Conservation (phyloP, 805 yeast genomes). For the Lipomyces yamadae region DNA sequence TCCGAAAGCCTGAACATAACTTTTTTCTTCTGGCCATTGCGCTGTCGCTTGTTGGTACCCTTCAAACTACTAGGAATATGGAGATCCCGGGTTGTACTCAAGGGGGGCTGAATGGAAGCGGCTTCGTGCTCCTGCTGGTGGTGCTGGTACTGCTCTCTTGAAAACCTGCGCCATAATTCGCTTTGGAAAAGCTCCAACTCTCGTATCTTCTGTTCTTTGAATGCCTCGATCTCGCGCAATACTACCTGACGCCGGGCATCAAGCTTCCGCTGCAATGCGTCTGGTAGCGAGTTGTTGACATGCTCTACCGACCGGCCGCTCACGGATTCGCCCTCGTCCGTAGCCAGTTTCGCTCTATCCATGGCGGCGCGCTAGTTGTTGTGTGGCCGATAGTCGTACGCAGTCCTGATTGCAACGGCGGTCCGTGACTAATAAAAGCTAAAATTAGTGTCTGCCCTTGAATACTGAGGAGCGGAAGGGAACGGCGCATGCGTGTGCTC, state of each 20-base stretch:
- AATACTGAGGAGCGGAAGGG: too few relatives aligned
- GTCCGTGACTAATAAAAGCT: too few relatives aligned
- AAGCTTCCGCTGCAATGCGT: slow-evolving; percentile 20
- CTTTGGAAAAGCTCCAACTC: slow-evolving; percentile 27
- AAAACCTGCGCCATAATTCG: slow-evolving; percentile 20
- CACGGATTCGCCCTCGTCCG: background rate
- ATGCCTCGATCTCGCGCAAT: slow-evolving; percentile 28
- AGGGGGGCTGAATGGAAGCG: slow-evolving; percentile 9
- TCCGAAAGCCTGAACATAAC: slow-evolving; percentile 32
- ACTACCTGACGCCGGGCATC: slow-evolving; percentile 21
- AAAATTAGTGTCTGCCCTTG: too few relatives aligned
- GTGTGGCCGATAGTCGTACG: background rate
- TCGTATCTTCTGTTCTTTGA: slow-evolving; percentile 21
- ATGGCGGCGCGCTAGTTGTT: background rate
- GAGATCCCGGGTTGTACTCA: background rate
- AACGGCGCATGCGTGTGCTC: too few relatives aligned
- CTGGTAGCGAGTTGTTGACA: slow-evolving; percentile 17
- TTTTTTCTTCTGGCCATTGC: slow-evolving; percentile 29
- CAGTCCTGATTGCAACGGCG: background rate
- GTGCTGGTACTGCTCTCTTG: slow-evolving; percentile 7
- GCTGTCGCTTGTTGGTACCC: slow-evolving; percentile 23
- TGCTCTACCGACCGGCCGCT: background rate
- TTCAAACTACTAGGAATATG: slow-evolving; percentile 28
- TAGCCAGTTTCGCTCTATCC: background rate
- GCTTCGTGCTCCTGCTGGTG: background rate